Conservation (phyloP, 1,139 yeast species). For the Blastobotrys indianensis region DNA sequence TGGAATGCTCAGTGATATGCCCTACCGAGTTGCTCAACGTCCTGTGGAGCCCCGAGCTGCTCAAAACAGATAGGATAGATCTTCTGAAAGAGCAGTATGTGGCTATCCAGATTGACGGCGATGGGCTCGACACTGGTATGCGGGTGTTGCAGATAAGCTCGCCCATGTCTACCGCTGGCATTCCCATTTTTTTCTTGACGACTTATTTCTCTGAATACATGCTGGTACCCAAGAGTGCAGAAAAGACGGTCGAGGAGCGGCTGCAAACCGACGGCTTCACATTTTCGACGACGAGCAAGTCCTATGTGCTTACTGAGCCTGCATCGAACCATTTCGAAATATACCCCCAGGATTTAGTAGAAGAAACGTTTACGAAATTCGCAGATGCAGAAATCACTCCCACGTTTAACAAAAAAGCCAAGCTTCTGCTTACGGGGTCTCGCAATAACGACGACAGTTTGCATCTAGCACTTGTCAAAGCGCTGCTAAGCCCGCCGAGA, state of each 20-base stretch:
- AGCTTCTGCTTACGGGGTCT: constrained; percentile 57
- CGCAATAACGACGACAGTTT: constrained; percentile 39
- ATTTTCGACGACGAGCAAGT: constrained; percentile 38
- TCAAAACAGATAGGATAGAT: constrained; percentile 32
- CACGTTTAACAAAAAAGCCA: constrained; percentile 37
- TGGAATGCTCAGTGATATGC: constrained; percentile 52
- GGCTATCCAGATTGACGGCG: constrained; percentile 56
- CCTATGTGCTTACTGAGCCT: constrained; percentile 20
- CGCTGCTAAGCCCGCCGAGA: constrained; percentile 36
- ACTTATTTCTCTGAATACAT: constrained; percentile 65
- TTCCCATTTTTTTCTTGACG: constrained; percentile 57
- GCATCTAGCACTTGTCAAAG: constrained; percentile 24
- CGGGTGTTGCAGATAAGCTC: constrained; percentile 54
- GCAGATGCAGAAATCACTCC: constrained; percentile 42
- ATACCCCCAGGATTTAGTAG: constrained; percentile 26
- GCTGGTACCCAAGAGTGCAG: constrained; percentile 47
- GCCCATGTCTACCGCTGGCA: constrained; percentile 53
- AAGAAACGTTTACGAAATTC: constrained; percentile 41
- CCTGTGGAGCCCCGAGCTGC: constrained; percentile 39
- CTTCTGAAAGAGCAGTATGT: constrained; percentile 46
- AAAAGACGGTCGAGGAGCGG: constrained; percentile 42
- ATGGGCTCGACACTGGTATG: constrained; percentile 51
- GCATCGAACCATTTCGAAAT: not conserved
- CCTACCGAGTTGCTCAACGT: constrained; percentile 36
- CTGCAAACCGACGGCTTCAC: constrained; percentile 42